Evolutionary conservation across 2,329 filamentous ascomycete species (phyloP).

Genomic region (Hypoxylon sp.): DNA sequence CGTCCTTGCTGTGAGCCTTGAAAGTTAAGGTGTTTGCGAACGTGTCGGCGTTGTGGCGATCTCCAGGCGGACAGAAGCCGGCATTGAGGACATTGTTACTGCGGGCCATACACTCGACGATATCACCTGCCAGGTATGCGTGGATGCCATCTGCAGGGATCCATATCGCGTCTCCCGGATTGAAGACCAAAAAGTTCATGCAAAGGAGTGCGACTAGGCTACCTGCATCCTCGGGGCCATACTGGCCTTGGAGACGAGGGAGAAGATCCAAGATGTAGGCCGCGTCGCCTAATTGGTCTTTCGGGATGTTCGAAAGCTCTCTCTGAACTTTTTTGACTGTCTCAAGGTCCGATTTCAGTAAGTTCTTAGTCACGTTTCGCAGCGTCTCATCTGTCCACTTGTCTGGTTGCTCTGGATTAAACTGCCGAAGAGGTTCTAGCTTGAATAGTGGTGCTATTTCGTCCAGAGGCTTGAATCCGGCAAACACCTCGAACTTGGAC

Average conservation of each 20-base stretch:
- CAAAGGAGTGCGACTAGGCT: conserved; percentile 76
- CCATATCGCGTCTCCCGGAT: conserved; percentile 75
- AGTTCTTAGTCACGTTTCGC: conserved; percentile 65
- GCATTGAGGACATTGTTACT: conserved; percentile 81
- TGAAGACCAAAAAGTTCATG: conserved; percentile 79
- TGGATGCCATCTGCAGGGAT: conserved; percentile 82
- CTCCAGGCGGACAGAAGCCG: conserved; percentile 77
- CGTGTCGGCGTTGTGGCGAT: conserved; percentile 73
- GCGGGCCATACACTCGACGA: conserved; percentile 84
- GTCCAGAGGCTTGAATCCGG: conserved; percentile 76
- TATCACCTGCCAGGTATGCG: conserved; percentile 79
- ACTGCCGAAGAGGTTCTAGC: conserved; percentile 66
- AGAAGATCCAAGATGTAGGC: conserved; percentile 74
- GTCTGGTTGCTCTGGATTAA: conserved; percentile 53
- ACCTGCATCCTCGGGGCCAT: conserved; percentile 73
- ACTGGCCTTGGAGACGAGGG: conserved; percentile 74
- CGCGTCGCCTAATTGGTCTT: conserved; percentile 63
- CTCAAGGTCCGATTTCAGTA: conserved; percentile 67
- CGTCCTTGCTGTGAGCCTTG: conserved; percentile 68
- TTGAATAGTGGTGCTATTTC: conserved; percentile 71
- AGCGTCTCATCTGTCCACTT: conserved; percentile 70
- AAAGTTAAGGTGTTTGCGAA: conserved; percentile 76
- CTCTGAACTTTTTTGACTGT: conserved; percentile 67
- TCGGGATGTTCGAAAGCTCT: conserved; percentile 62
- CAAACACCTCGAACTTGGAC: conserved; percentile 79